Evolutionary conservation across 306 rosid species (phyloP).

Genomic region (Ammopiptanthus mongolicus): DNA sequence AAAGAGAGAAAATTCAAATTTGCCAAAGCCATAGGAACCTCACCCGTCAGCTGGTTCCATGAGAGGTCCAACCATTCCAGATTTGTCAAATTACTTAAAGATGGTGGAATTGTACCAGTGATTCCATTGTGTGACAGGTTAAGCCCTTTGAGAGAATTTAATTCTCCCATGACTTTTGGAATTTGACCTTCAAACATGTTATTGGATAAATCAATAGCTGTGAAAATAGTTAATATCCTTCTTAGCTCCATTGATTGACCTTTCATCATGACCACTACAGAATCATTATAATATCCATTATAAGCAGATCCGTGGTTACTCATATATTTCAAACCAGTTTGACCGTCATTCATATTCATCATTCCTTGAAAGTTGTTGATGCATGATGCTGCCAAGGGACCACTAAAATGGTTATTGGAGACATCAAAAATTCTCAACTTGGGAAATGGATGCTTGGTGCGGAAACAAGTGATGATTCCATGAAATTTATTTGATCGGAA

Average conservation of each 20-base stretch:
- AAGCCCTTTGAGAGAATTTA: conserved; percentile 23
- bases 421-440: conserved; percentile 32
- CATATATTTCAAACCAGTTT: background rate
- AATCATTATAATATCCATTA: background rate
- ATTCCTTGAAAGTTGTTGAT: conserved; percentile 28
- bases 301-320: too few species aligned
- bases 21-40: conserved; percentile 19
- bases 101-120: conserved; percentile 27
- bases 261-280: conserved; percentile 14
- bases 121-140: conserved; percentile 32
- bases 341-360: background rate
- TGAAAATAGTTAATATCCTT: conserved; percentile 11
- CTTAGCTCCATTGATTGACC: background rate
- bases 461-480: conserved; percentile 23
- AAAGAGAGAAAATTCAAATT: background rate
- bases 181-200: conserved; percentile 37
- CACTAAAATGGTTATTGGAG: conserved; percentile 31
- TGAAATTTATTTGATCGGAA: conserved; percentile 30
- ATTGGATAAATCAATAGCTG: conserved; percentile 33
- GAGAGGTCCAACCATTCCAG: conserved; percentile 40
- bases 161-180: conserved; percentile 16
- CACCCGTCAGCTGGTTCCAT: background rate
- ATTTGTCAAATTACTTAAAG: conserved; percentile 10
- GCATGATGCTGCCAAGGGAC: conserved; percentile 21
- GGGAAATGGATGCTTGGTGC: background rate